Evolutionary conservation across 23 red algal genomes (phyloP), one percentile per base, ranked within the genome.

Genomic region (Gracilaria gracilis): DNA sequence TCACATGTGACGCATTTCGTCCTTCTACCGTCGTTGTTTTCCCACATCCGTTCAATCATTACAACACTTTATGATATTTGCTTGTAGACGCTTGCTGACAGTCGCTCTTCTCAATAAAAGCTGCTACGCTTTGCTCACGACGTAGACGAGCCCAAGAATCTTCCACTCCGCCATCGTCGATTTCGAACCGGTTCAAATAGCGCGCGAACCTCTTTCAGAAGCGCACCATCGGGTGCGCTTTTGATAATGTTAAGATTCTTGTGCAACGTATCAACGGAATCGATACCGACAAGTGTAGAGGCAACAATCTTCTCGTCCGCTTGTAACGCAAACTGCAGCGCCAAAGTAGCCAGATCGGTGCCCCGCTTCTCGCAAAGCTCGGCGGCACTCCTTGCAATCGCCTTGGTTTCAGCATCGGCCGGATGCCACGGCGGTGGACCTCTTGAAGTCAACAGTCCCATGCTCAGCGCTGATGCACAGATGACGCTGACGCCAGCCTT

Each of bases 341-440:
- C 91, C 25, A 96, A 32, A n/a, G 69, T 69, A 14, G 97, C 73
- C n/a, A 99, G 53, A 48, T 85, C 72, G 11, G 54, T 75, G 50
- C 82, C 86, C 32, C 77, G 59, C 44, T 88, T 58, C 61, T 88
- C 74, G 57, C 90, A 94, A 24, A 86, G 67, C 62, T 67, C 70
- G 11, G 84, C 62, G 6, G 94, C 94, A 48, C 42, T 59, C 20
- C 28, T 64, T 0, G 94, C 91, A 33, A 91, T 75, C 1, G 29
- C 57, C 46, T 95, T 95, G 19, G 94, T 88, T 44, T 87, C 81
- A n/a, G 72, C 53, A 4, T 93, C 86, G 44, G 97, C 97, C 25
- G 97, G 97, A 57, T 99, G 97, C 97, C 97, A 99, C 7, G 75
- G 50, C 21, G 97, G 97, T 14, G 61, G 58, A 2, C 97, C 97